These are phyloP conservation scores for Ophiobolus disseminans DNA, from an alignment of 2,329 filamentous ascomycete genomes.

Conservation along the genomic window DNA sequence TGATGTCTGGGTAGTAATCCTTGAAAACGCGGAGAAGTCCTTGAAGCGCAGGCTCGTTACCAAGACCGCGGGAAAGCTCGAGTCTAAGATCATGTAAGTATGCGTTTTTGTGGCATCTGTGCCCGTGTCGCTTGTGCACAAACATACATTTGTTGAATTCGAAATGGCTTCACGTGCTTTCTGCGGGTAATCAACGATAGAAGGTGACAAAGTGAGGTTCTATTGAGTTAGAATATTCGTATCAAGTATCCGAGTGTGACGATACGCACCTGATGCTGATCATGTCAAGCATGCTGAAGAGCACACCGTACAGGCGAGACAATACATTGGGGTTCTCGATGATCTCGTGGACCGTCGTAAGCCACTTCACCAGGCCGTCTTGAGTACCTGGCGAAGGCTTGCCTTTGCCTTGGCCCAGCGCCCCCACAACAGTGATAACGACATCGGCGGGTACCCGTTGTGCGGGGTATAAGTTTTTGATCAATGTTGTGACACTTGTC, in stretches of 20 bases:
- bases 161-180: conserved; percentile 82
- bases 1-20: conserved; percentile 89
- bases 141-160: conserved; percentile 72
- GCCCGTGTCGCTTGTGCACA: neutral
- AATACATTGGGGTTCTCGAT: conserved; percentile 69
- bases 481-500: conserved; percentile 70
- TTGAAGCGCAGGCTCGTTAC: conserved; percentile 74
- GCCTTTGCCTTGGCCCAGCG: conserved; percentile 76
- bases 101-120: neutral
- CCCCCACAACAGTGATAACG: conserved; percentile 71
- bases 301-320: conserved; percentile 73
- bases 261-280: conserved; percentile 69
- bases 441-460: conserved; percentile 66
- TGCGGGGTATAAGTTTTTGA: conserved; percentile 80
- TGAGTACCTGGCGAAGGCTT: conserved; percentile 78
- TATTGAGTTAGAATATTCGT: conserved; percentile 36
- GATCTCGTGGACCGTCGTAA: conserved; percentile 76
- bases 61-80: conserved; percentile 56
- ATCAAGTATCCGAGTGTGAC: conserved; percentile 6
- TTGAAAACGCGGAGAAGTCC: conserved; percentile 84
- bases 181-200: conserved; percentile 80
- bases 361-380: conserved; percentile 75
- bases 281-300: conserved; percentile 85
- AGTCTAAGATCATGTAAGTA: conserved; percentile 47
- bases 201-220: conserved; percentile 71